A percentile compares a stretch with the other conserved stretches of the same genome.
Conservation (phyloP, 176 grass and related monocot genomes). For the Chrysopogon serrulatus region DNA sequence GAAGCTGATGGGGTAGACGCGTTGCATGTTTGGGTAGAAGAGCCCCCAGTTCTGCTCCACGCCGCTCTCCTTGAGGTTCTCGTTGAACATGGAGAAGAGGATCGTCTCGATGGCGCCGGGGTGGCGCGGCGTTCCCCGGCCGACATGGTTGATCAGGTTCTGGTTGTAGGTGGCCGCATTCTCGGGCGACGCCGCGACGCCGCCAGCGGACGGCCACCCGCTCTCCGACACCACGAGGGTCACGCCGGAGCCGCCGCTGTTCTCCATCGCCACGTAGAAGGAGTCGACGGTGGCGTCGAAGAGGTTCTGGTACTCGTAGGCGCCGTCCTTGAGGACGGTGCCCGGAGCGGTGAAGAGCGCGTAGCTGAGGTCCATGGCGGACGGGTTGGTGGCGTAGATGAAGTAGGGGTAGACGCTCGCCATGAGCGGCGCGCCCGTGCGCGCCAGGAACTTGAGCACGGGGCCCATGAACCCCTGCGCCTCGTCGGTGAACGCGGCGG, state of each 20-base stretch:
- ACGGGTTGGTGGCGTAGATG: constrained; percentile 17
- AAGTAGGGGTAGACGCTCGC: constrained; percentile 48
- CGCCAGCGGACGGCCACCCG: constrained; percentile 54
- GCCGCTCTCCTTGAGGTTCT: constrained; percentile 34
- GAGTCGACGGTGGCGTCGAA: constrained; percentile 52
- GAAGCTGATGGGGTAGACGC: constrained; percentile 53
- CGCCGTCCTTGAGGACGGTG: constrained; percentile 25
- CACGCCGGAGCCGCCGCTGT: constrained; percentile 18
- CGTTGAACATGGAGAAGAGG: constrained; percentile 72
- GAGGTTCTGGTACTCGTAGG: constrained; percentile 39
- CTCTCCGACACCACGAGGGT: constrained; percentile 51
- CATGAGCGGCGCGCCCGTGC: constrained; percentile 35
- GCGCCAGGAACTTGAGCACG: constrained; percentile 28
- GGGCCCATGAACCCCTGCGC: constrained; percentile 29
- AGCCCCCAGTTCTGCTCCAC: constrained; percentile 47
- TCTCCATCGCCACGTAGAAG: constrained; percentile 44
- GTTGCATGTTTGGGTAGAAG: constrained; percentile 51
- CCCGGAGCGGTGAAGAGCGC: constrained; percentile 38
- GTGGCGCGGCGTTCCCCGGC: constrained; percentile 44
- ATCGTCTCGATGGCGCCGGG: constrained; percentile 27
- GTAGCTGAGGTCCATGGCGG: constrained; percentile 25
- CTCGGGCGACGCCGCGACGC: background rate
- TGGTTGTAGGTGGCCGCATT: constrained; percentile 66
- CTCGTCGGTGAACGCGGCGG: constrained; percentile 28
- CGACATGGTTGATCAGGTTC: constrained; percentile 58